Evolutionary conservation across 495 filamentous ascomycete species (phyloP).

Genomic region (Penicillium longicatenatum): DNA sequence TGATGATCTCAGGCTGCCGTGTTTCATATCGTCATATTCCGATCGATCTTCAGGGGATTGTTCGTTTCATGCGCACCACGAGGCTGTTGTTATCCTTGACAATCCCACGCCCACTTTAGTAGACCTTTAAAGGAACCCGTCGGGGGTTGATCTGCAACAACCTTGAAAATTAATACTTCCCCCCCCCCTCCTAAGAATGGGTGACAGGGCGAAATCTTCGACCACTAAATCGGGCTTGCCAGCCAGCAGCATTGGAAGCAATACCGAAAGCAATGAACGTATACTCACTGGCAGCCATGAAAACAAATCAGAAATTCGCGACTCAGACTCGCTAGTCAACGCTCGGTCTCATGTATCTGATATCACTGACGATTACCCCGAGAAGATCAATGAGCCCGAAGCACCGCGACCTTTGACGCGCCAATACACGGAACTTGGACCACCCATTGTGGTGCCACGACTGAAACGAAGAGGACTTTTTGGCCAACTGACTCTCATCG

Average conservation of each 20-base stretch:
- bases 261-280: background rate
- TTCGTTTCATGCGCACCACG: conserved; percentile 3
- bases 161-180: background rate
- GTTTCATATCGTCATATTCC: conserved; percentile 9
- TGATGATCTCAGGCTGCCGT: background rate
- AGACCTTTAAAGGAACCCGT: background rate
- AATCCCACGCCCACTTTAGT: background rate
- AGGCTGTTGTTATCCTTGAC: conserved; percentile 1
- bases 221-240: background rate
- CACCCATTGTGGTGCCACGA: conserved; percentile 56
- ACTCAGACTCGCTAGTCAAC: background rate
- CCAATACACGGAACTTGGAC: conserved; percentile 29
- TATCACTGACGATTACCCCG: conserved; percentile 13
- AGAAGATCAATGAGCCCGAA: conserved; percentile 26
- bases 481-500: conserved; percentile 70
- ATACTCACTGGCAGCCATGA: background rate
- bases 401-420: conserved; percentile 13
- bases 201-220: background rate
- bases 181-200: background rate
- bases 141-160: background rate
- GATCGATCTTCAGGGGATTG: conserved; percentile 14
- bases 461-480: conserved; percentile 74
- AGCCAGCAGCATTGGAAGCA: background rate
- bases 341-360: conserved; percentile 18
- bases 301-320: conserved; percentile 10